Base-by-base conservation (phyloP, 306 rosid species). In the Abrus pulchellus region DNA sequence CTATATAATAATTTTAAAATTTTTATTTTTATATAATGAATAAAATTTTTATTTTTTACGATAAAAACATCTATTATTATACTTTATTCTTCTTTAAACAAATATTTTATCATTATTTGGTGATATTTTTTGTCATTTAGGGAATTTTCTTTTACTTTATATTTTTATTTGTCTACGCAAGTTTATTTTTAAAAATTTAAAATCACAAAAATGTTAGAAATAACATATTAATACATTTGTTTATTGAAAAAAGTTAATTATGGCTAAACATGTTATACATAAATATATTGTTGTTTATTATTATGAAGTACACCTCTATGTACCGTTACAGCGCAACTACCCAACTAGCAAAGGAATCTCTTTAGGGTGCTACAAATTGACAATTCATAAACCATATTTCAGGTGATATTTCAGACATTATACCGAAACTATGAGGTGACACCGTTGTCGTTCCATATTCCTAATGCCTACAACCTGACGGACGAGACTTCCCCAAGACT, bases 391-490 rank as follows among this genome's bases (percentile, higher is more conserved):
- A 32, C 69, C 38, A 54, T n/a, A 45, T 13, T 43, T 75, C 10
- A 2, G 57, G 60, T 64, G 72, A 38, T 47, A 47, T 61, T 13
- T 60, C 67, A 44, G 53, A 32, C 30, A 28, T 44, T 34, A 75
- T 61, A 60, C 34, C 44, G 32, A 57, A 44, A 60, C 43, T 56
- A 20, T 28, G 77, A 47, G 48, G 45, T 59, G 54, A 68, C 64
- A 41, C 9, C 9, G 34, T 32, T 52, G 44, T 73, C 61, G 10
- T 73, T 53, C 33, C 10, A 30, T 54, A 38, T 55, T 6, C 50
- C 53, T 28, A 66, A 78, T 30, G 68, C 40, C 50, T 40, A 27
- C 62, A 20, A 36, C 60, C n/a, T 66, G 7, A 27, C 0, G 33
- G 41, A 63, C n/a, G 28, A 41, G 59, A 11, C 61, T 44, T 64